Base-by-base conservation (phyloP, 2,329 filamentous ascomycete species). In the Aphanoascus verrucosus region DNA sequence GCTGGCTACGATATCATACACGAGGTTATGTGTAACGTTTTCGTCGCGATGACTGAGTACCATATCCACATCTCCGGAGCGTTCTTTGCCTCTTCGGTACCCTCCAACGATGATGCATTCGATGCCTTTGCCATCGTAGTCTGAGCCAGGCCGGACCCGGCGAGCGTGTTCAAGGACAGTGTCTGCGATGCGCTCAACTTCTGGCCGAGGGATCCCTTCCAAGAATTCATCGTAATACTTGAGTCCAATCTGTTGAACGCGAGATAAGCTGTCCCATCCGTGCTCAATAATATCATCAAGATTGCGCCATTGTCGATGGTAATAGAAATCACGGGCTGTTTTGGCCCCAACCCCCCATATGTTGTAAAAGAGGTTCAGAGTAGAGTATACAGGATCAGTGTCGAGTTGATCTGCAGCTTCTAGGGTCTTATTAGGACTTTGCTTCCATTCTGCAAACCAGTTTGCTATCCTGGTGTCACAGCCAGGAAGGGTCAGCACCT, bases 331-430 rank as follows among this genome's bases (percentile, higher is more conserved):
- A 14, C 84, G 77, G 0, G 91, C 90, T 0, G 85, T 93, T 11
- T 81, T 82, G 1, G 85, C 84, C 0, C 86, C 91, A 0, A 96
- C 88, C n/a, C 90, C 91, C 86, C 88, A 95, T 54, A 96, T 94
- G 3, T 85, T 76, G 69, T 86, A 86, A 67, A 97, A 96, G 0
- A 77, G 66, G 43, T 80, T 75, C 2, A 96, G 69, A 0, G 82
- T 75, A 17, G 75, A 74, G 55, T 93, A 74, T 54, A 77, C 79
- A 11, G 80, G 73, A 59, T 94, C 83, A 0, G 72, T 69, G 49
- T 84, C 77, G 1, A 86, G 78, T 3, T 82, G 78, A 6, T 78
- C 72, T 0, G 83, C 82, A 20, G 87, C 86, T 35, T 74, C 65
- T 4, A 94, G 72, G 14, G 69, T 73, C 0, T 82, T 83, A 0